These are phyloP conservation scores for Rhodotorula paludigena DNA, from an alignment of 768 basidiomycete species.

Conservation along the genomic window DNA sequence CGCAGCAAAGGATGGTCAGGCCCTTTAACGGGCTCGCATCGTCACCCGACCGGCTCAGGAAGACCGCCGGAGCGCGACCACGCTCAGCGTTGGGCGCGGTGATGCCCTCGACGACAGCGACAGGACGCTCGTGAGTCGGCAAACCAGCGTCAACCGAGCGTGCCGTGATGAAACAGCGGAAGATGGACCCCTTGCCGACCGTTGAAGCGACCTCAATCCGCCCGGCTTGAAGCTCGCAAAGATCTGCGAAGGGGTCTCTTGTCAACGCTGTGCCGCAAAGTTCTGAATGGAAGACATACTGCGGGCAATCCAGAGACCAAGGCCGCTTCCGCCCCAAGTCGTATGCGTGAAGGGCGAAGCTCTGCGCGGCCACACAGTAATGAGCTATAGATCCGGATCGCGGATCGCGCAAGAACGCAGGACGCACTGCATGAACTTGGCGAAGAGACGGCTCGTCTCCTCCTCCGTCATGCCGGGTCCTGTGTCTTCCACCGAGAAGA, in stretches of 20 bases:
- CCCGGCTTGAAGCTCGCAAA: slow-evolving; percentile 30
- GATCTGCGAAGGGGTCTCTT: slow-evolving; percentile 1
- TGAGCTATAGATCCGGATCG: too few species aligned
- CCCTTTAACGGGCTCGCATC: slow-evolving; percentile 1
- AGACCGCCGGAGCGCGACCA: slow-evolving; percentile 15
- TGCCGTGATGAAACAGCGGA: slow-evolving; percentile 36
- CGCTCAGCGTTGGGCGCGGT: slow-evolving; percentile 21
- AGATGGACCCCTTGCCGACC: slow-evolving; percentile 32
- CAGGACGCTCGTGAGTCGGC: not conserved
- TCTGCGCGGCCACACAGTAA: too few species aligned
- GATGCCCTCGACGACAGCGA: slow-evolving; percentile 31
- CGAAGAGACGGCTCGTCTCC: slow-evolving; percentile 45
- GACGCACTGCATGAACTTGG: slow-evolving; percentile 44
- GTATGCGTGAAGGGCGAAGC: slow-evolving; percentile 45
- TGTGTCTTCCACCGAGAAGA: slow-evolving; percentile 44
- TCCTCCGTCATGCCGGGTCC: slow-evolving; percentile 45
- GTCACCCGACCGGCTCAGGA: too few species aligned
- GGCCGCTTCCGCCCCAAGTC: slow-evolving; percentile 46
- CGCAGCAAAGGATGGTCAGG: slow-evolving; percentile 22
- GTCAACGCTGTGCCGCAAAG: too few species aligned
- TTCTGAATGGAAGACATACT: slow-evolving; percentile 38
- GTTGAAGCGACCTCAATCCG: slow-evolving; percentile 33
- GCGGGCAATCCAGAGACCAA: slow-evolving; percentile 46
- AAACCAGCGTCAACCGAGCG: slow-evolving; percentile 30
- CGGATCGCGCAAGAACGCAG: too few species aligned